A percentile compares a stretch with the other conserved stretches of the same genome.
Evolutionary conservation across 1,139 yeast species (phyloP).

Genomic region (Pichia sp.): DNA sequence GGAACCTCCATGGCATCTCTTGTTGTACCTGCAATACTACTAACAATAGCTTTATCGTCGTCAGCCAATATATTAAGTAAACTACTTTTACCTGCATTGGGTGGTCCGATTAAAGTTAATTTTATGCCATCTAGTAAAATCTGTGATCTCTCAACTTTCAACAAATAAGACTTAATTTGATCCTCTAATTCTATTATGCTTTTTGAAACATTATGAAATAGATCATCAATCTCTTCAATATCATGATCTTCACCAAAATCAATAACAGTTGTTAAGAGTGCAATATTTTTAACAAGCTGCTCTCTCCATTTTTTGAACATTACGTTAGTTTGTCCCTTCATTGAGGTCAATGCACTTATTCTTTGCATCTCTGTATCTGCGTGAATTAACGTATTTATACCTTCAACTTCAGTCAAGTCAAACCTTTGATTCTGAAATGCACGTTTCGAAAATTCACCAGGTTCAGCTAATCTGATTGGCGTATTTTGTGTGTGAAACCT

Average conservation of each 20-base stretch:
- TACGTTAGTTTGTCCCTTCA: constrained; percentile 58
- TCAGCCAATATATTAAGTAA: constrained; percentile 65
- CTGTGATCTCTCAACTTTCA: constrained; percentile 52
- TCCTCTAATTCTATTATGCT: constrained; percentile 37
- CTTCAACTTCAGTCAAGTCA: constrained; percentile 81
- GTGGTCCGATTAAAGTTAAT: constrained; percentile 77
- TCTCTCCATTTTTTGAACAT: constrained; percentile 63
- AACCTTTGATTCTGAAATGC: constrained; percentile 44
- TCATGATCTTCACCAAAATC: constrained; percentile 97
- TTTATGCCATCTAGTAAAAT: constrained; percentile 68
- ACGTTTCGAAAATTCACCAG: constrained; percentile 85
- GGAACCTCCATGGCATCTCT: constrained; percentile 83
- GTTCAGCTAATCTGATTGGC: constrained; percentile 73
- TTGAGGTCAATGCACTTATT: constrained; percentile 61
- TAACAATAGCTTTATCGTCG: constrained; percentile 85
- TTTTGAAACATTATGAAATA: constrained; percentile 44
- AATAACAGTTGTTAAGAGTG: constrained; percentile 76
- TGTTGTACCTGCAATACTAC: constrained; percentile 90
- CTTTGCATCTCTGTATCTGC: constrained; percentile 94
- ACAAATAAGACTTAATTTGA: constrained; percentile 45
- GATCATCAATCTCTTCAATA: constrained; percentile 47
- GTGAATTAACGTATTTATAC: constrained; percentile 79
- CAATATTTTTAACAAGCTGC: constrained; percentile 57
- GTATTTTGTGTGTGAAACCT: constrained; percentile 38
- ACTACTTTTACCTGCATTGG: constrained; percentile 95